A percentile compares a stretch with the other conserved stretches of the same genome.
Evolutionary conservation across 441 rosid genomes (phyloP).

Genomic region (Euphorbia schlechtendalii): DNA sequence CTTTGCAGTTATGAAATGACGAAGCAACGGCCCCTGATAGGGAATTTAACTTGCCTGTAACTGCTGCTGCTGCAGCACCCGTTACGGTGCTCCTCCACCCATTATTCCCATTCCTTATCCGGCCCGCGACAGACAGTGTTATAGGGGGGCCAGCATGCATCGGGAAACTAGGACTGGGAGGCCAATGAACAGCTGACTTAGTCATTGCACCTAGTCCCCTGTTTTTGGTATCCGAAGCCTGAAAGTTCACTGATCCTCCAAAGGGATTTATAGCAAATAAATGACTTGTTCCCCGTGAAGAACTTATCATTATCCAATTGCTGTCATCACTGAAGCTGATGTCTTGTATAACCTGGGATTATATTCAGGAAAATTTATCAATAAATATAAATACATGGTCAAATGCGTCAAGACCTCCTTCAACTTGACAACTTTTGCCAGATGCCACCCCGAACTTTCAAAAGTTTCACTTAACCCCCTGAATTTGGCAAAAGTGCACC

Average conservation of each 20-base stretch:
- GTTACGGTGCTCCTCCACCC: constrained; percentile 77
- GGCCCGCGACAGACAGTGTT: constrained; percentile 64
- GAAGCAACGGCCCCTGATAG: constrained; percentile 70
- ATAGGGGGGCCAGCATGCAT: constrained; percentile 49
- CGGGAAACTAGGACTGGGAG: constrained; percentile 27
- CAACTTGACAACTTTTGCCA: no score
- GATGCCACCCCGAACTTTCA: no score
- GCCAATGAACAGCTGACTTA: constrained; percentile 36
- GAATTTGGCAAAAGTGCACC: no score
- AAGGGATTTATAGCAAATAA: constrained; percentile 70
- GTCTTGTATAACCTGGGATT: constrained; percentile 82
- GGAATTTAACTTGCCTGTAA: constrained; percentile 59
- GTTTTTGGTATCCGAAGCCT: constrained; percentile 29
- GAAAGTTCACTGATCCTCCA: constrained; percentile 44
- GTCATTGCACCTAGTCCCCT: constrained; percentile 25
- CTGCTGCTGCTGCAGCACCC: constrained; percentile 87
- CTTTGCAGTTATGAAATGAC: constrained; percentile 52
- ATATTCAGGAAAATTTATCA: constrained; percentile 7
- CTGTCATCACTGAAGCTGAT: constrained; percentile 84
- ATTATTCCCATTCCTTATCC: constrained; percentile 68
- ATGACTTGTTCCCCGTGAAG: constrained; percentile 93
- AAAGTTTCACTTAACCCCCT: no score
- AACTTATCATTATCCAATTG: constrained; percentile 79
- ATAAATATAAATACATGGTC: no score
- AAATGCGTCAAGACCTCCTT: no score